Evolutionary conservation across 768 basidiomycete species (phyloP).

Genomic region (Lepiota subincarnata): DNA sequence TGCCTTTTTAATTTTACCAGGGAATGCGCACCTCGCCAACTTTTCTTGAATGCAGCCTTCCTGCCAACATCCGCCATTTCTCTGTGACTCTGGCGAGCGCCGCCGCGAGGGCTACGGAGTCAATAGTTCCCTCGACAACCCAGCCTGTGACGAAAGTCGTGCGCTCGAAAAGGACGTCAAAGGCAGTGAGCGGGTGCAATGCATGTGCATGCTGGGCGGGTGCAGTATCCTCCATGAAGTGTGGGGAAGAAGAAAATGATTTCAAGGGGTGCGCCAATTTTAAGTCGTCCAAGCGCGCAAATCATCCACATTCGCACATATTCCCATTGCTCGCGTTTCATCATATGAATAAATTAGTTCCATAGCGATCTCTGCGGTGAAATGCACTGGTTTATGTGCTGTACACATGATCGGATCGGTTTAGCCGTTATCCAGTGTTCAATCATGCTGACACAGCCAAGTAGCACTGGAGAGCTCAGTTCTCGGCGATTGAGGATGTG

Average conservation of each 20-base stretch:
- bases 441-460: too few relatives aligned
- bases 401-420: too few relatives aligned
- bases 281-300: too few relatives aligned
- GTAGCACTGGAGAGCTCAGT: too few relatives aligned
- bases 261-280: too few relatives aligned
- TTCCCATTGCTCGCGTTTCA: too few relatives aligned
- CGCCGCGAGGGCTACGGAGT: conserved; percentile 24
- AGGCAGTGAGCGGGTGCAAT: conserved; percentile 30
- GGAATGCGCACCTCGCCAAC: conserved; percentile 15
- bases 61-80: conserved; percentile 27
- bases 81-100: conserved; percentile 28
- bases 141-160: conserved; percentile 39
- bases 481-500: too few relatives aligned
- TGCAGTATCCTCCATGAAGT: background rate
- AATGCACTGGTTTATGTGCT: too few relatives aligned
- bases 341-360: too few relatives aligned
- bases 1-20: background rate
- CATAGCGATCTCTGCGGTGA: too few relatives aligned
- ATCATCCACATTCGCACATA: too few relatives aligned
- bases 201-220: conserved; percentile 10
- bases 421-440: too few relatives aligned
- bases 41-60: conserved; percentile 21
- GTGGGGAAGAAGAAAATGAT: background rate
- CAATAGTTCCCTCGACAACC: conserved; percentile 37
- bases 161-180: conserved; percentile 28